These are phyloP conservation scores for Suhomyces atakaporum DNA, from an alignment of 1,139 yeast genomes.

Conservation along the genomic window DNA sequence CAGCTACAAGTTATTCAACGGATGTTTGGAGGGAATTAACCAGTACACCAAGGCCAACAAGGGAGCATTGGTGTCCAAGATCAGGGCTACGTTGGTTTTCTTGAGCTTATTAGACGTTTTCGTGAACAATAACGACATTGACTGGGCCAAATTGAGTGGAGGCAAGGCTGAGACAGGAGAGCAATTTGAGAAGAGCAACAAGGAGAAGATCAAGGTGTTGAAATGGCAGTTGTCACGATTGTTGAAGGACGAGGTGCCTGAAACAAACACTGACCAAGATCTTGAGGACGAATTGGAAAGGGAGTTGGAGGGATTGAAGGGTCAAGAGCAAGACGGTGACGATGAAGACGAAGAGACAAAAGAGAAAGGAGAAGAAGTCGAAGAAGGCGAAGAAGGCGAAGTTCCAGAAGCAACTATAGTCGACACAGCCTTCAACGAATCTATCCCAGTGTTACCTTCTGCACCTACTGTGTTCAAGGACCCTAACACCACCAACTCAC, in stretches of 20 bases:
- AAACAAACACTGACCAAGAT: slow-evolving; percentile 24
- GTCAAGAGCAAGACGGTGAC: slow-evolving; percentile 4
- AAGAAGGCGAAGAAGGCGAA: too few species aligned
- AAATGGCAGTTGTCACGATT: slow-evolving; percentile 44
- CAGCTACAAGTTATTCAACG: slow-evolving; percentile 60
- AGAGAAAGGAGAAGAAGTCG: slow-evolving; percentile 6
- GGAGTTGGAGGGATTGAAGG: too few species aligned
- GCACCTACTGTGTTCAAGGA: not conserved
- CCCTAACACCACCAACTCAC: not conserved
- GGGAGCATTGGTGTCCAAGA: slow-evolving; percentile 31
- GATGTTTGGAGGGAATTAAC: slow-evolving; percentile 35
- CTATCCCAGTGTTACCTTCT: not conserved
- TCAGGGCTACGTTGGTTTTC: slow-evolving; percentile 42
- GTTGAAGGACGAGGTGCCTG: slow-evolving; percentile 37
- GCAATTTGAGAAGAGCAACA: slow-evolving; percentile 32
- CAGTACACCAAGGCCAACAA: slow-evolving; percentile 28
- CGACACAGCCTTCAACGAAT: too few species aligned
- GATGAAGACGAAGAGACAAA: slow-evolving; percentile 6
- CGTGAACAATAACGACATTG: slow-evolving; percentile 30
- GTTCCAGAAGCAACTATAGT: too few species aligned
- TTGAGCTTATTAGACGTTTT: slow-evolving; percentile 34
- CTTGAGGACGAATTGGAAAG: slow-evolving; percentile 29
- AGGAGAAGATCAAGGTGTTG: slow-evolving; percentile 38
- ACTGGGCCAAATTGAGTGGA: slow-evolving; percentile 35
- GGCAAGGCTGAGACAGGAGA: slow-evolving; percentile 30